Percentiles rank a stretch among this genome's conserved stretches.
phyloP scores from a whole-genome alignment of 2,329 filamentous ascomycete genomes.

The Teratosphaeria zuluensis region DNA sequence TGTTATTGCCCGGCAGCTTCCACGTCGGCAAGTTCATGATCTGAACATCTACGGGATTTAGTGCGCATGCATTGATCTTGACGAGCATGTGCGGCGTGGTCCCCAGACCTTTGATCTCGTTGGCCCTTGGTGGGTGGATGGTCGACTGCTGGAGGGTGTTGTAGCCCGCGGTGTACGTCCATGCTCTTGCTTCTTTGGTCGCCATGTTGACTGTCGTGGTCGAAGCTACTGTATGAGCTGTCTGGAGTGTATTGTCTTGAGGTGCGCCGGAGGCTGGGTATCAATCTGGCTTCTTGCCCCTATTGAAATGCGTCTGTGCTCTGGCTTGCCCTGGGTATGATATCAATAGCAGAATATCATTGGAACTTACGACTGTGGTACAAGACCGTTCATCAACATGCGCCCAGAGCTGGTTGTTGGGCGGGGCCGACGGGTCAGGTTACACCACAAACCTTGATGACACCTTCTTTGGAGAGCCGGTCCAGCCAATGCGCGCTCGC shows the following conservation, averaged over 20 bases:
- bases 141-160: slow-evolving; percentile 16
- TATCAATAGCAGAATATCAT: no score
- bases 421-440: background rate
- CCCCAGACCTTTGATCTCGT: slow-evolving; percentile 10
- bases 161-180: slow-evolving; percentile 26
- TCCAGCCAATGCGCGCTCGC: background rate
- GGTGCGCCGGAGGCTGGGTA: background rate
- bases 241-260: background rate
- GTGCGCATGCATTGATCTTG: slow-evolving; percentile 23
- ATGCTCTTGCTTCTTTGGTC: slow-evolving; percentile 17
- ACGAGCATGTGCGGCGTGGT: slow-evolving; percentile 21
- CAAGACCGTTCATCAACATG: background rate
- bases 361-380: background rate
- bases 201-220: slow-evolving; percentile 10
- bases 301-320: background rate
- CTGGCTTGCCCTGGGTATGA: no score
- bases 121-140: slow-evolving; percentile 11
- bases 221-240: background rate
- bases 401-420: background rate
- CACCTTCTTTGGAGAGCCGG: background rate
- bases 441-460: background rate
- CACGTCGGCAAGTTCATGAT: slow-evolving; percentile 25
- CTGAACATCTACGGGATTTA: slow-evolving; percentile 29
- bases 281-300: background rate
- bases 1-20: slow-evolving; percentile 15